Evolutionary conservation across 768 basidiomycete genomes (phyloP).

Genomic region (Leccinum ochraceum): DNA sequence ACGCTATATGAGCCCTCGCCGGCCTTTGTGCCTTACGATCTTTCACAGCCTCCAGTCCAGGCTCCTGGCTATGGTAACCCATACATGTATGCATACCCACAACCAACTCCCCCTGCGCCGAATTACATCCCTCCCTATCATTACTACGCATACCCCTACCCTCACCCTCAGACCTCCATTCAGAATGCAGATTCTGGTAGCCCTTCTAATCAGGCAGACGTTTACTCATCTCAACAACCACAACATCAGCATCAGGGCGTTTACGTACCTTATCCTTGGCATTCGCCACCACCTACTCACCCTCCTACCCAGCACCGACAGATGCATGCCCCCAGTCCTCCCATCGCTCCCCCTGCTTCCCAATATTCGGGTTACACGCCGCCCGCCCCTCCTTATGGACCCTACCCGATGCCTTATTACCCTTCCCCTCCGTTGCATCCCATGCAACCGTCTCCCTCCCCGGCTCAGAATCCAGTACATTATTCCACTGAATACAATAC

Average conservation of each 20-base stretch:
- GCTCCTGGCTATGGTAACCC: conserved; percentile 32
- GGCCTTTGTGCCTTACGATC: conserved; percentile 30
- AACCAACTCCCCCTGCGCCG: conserved; percentile 35
- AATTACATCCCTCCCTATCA: conserved; percentile 43
- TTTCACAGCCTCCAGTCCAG: conserved; percentile 34
- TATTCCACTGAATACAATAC: conserved; percentile 33
- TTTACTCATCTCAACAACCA: conserved; percentile 34
- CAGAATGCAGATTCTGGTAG: conserved; percentile 39
- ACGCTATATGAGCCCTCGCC: conserved; percentile 65
- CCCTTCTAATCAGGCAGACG: conserved; percentile 31
- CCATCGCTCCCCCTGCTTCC: conserved; percentile 32
- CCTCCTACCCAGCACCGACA: conserved; percentile 43
- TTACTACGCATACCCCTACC: conserved; percentile 53
- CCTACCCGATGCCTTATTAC: conserved; percentile 37
- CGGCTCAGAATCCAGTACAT: conserved; percentile 27
- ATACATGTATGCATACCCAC: conserved; percentile 45
- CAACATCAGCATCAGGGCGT: conserved; percentile 31
- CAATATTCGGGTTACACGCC: conserved; percentile 36
- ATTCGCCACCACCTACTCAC: conserved; percentile 38
- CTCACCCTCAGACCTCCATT: conserved; percentile 44
- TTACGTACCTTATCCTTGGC: conserved; percentile 35
- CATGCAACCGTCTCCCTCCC: conserved; percentile 28
- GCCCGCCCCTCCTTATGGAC: conserved; percentile 33
- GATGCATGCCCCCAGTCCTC: conserved; percentile 33
- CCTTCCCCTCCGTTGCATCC: conserved; percentile 33